Base-by-base conservation (phyloP, 345 rosid species). In the Capsella bursapastoris region DNA sequence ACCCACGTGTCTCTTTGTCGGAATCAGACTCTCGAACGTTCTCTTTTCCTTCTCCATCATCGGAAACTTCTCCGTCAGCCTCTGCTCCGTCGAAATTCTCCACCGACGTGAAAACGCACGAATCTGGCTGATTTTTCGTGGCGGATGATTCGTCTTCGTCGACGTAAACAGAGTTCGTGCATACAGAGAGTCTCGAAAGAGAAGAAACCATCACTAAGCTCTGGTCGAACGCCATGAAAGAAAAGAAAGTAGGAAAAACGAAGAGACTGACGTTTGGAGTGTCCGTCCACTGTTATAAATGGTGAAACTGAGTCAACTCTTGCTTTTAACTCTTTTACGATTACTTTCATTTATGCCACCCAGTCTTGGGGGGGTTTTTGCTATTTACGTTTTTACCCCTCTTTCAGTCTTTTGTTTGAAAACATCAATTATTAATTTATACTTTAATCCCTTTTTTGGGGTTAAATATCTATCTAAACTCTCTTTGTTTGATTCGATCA, bases 41-140 rank as follows among this genome's bases (percentile, higher is more conserved):
- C 68, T 73, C 57, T 15, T 68, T 63, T 37, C 47, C 78, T 63
- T 45, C 73, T 45, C 79, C 80, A 25, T 81, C 82, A 8, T 86
- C 90, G 32, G 92, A 90, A 27, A 85, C 80, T 66, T 95, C 97
- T 71, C 76, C 97, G 60, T 91, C 93, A 2, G 92, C 97, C 25
- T 86, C 88, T 14, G 58, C 88, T 57, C 82, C 86, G 66, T 92
- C 96, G 57, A 90, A 91, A 73, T 82, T 82, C 69, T 90, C 82
- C 15, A 25, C 6, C 4, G 94, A 78, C 82, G 82, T 55, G 57
- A 28, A 78, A 73, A 83, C 79, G 68, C 58, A 52, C 80, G 66
- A 64, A 14, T 62, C 79, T 5, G 71, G 82, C 2, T 55, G 79
- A 25, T 64, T 60, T 16, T 43, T 74, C 9, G 52, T 72, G 25